These are phyloP conservation scores for Alnus glutinosa DNA, from an alignment of 306 rosid species.

Conservation along the genomic window DNA sequence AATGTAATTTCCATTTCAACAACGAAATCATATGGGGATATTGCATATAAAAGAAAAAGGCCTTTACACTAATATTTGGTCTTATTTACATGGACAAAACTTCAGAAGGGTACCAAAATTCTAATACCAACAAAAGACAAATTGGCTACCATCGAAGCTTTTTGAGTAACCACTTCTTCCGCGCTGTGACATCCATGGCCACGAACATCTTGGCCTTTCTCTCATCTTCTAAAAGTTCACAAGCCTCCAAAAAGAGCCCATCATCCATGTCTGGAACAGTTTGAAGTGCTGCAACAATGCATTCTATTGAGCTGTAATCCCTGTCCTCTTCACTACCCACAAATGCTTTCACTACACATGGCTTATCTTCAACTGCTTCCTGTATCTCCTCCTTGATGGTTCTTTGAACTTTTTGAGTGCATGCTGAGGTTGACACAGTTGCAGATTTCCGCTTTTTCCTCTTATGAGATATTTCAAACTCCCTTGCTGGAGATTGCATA, in stretches of 20 bases:
- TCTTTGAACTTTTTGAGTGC: conserved; percentile 30
- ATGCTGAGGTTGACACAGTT: conserved; percentile 27
- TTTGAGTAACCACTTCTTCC: conserved; percentile 50
- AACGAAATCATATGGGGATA: background rate
- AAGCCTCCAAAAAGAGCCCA: conserved; percentile 58
- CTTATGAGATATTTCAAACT: conserved; percentile 19
- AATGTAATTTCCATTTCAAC: background rate
- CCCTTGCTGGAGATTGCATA: conserved; percentile 30
- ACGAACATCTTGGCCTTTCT: conserved; percentile 54
- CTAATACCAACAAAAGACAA: background rate
- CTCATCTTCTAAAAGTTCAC: conserved; percentile 53
- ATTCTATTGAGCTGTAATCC: conserved; percentile 45
- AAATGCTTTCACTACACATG: background rate
- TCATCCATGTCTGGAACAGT: conserved; percentile 52
- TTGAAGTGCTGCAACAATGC: conserved; percentile 57
- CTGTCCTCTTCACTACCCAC: conserved; percentile 18
- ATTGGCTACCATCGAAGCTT: conserved; percentile 35
- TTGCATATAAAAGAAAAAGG: background rate
- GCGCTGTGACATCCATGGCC: conserved; percentile 52
- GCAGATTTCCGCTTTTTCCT: conserved; percentile 36
- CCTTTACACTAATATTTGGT: background rate
- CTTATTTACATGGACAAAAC: background rate
- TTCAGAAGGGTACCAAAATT: background rate
- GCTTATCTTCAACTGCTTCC: conserved; percentile 28
- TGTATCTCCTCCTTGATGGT: conserved; percentile 21